phyloP scores from a whole-genome alignment of 768 basidiomycete species.

The Aureoboletus auriporus region DNA sequence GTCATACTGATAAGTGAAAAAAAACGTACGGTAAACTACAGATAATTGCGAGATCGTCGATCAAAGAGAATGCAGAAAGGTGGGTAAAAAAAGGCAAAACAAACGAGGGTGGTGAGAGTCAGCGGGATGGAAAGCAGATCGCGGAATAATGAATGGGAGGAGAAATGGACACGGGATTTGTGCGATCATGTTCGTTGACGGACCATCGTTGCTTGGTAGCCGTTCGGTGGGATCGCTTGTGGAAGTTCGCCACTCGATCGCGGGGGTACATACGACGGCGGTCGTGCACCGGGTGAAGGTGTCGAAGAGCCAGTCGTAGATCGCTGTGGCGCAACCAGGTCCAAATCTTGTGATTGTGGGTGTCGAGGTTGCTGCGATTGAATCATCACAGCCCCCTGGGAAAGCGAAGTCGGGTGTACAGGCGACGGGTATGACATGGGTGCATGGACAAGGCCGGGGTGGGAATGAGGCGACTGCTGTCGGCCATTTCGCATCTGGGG shows the following conservation, averaged over 20 bases:
- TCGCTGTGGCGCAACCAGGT: conserved; percentile 35
- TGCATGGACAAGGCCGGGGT: conserved; percentile 37
- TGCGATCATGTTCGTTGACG: conserved; percentile 47
- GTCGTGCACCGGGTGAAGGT: conserved; percentile 39
- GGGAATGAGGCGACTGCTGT: conserved; percentile 38
- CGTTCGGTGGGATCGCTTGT: conserved; percentile 37
- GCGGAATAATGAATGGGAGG: conserved; percentile 14
- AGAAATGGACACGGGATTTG: not conserved
- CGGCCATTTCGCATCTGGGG: conserved; percentile 36
- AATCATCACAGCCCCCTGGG: conserved; percentile 41
- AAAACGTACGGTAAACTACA: conserved; percentile 55
- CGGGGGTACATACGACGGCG: conserved; percentile 47
- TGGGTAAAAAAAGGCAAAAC: conserved; percentile 12
- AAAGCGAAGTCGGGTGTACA: conserved; percentile 41
- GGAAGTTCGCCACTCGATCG: conserved; percentile 43
- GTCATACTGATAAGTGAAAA: conserved; percentile 46
- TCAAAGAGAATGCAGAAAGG: conserved; percentile 28
- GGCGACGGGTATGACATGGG: conserved; percentile 44
- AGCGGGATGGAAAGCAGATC: conserved; percentile 25
- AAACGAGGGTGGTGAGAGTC: conserved; percentile 26
- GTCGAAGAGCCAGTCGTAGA: conserved; percentile 32
- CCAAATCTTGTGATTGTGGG: conserved; percentile 44
- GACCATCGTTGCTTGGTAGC: conserved; percentile 43
- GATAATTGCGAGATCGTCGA: conserved; percentile 49
- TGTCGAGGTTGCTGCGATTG: conserved; percentile 39